Base-by-base conservation (phyloP, 768 basidiomycete genomes). In the Gloeopeniophorella convolvens region DNA sequence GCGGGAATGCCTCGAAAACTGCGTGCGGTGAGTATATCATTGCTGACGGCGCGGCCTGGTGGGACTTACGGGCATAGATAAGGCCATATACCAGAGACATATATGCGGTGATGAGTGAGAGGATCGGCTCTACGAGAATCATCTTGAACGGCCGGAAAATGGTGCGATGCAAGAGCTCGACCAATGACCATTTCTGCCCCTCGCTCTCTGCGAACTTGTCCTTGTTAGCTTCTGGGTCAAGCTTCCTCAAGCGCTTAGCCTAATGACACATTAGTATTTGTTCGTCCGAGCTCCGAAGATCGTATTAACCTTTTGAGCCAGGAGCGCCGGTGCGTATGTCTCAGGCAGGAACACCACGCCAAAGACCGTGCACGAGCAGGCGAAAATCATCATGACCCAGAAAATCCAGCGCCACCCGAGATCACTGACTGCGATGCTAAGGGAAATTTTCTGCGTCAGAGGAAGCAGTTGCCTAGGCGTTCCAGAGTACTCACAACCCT, bases 101-200 rank as follows among this genome's bases (percentile, higher is more conserved):
- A 18, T 51, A 51, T 3, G 47, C 32, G 13, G 34, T 51, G 44
- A 46, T 30, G 31, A 51, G 37, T 3, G 47, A 7, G 45, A 51
- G 34, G 44, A 51, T 51, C 15, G 50, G 50, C 33, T 70, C 70
- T 10, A 60, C 57, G 37, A 60, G 60, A 1, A 70, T 56, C 54
- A 70, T 59, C 16, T 58, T 31, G 48, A 63, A 63, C 0, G 69
- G 69, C 7, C 64, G 55, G 1, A 50, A 34, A 7, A 68, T 42
- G 24, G 63, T 66, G 31, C 60, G 52, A 40, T 59, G 55, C 32
- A 67, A 36, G 28, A 67, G 8, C 27, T 31, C 44, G 28, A 24
- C 10, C 15, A 34, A 4, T 31, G 28, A 2, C 44, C 28, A 35
- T 32, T 32, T 32, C 11, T 27, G 13, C 3, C 21, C 15, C 26